Percentiles rank a stretch among this genome's conserved stretches.
Conservation (phyloP, 2,329 filamentous ascomycete species). For the Nothophoma quercina region DNA sequence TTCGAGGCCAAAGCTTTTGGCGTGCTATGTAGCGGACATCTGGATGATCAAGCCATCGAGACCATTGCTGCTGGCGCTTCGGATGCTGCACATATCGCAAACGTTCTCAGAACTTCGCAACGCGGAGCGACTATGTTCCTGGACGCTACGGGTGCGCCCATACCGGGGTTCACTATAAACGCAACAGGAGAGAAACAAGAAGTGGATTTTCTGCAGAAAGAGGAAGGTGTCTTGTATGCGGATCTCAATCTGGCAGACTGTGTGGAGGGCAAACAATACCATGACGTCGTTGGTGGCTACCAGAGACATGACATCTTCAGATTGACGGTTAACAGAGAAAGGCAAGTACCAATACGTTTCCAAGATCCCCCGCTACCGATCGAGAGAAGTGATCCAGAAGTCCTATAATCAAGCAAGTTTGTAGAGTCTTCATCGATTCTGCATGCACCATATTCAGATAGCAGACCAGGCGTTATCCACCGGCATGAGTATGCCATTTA, state of each 20-base stretch:
- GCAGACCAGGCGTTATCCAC: constrained; percentile 41
- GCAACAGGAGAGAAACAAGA: constrained; percentile 24
- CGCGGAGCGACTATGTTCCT: constrained; percentile 60
- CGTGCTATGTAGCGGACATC: constrained; percentile 56
- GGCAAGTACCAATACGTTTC: constrained; percentile 43
- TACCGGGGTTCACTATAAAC: constrained; percentile 49
- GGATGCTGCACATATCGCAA: constrained; percentile 35
- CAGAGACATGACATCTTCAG: constrained; percentile 64
- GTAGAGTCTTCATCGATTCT: too few relatives aligned
- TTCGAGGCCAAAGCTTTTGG: constrained; percentile 67
- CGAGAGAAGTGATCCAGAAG: background rate
- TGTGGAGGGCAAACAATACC: constrained; percentile 65
- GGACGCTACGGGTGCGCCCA: constrained; percentile 57
- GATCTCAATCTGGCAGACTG: constrained; percentile 60
- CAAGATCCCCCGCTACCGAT: background rate
- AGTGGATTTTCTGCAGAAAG: constrained; percentile 52
- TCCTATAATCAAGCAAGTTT: background rate
- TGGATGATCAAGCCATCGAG: constrained; percentile 53
- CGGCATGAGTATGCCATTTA: constrained; percentile 36
- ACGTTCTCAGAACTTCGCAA: constrained; percentile 49
- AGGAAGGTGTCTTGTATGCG: constrained; percentile 61
- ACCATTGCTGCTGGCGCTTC: constrained; percentile 39
- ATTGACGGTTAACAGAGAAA: constrained; percentile 56
- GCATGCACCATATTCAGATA: constrained; percentile 21
- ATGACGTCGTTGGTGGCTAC: constrained; percentile 64